A percentile compares a stretch with the other conserved stretches of the same genome.
These are phyloP conservation scores for Iodosphaeria phyllophila DNA, from an alignment of 2,329 filamentous ascomycete species.

Conservation along the genomic window DNA sequence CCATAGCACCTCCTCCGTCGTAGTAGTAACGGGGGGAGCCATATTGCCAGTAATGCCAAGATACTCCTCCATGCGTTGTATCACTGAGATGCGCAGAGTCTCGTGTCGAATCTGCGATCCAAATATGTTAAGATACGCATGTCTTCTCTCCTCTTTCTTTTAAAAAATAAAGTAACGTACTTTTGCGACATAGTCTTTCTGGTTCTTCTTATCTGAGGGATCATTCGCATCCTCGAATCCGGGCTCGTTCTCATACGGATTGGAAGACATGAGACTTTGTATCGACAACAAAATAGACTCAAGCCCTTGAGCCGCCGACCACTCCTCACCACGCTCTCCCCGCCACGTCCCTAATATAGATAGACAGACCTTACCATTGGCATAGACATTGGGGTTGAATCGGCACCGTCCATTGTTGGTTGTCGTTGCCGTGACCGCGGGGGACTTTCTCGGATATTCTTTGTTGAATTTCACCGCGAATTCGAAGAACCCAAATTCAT, in stretches of 20 bases:
- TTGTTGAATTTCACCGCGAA: conserved; percentile 61
- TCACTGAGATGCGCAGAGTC: conserved; percentile 67
- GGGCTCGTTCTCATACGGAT: conserved; percentile 92
- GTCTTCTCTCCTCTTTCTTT: not conserved
- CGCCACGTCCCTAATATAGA: conserved; percentile 93
- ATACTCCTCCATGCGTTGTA: conserved; percentile 68
- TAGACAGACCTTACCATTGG: conserved; percentile 80
- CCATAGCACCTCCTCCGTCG: no score
- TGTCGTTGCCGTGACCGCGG: conserved; percentile 48
- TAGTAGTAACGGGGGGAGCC: conserved; percentile 11
- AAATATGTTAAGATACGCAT: conserved; percentile 8
- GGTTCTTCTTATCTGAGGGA: conserved; percentile 50
- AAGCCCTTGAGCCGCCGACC: conserved; percentile 88
- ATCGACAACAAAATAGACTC: conserved; percentile 92
- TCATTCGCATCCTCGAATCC: conserved; percentile 67
- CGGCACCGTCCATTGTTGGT: conserved; percentile 78
- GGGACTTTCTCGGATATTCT: conserved; percentile 64
- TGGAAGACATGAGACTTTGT: conserved; percentile 83
- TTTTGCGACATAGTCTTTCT: conserved; percentile 63
- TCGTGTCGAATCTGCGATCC: conserved; percentile 65
- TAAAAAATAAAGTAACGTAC: conserved; percentile 24
- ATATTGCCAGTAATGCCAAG: conserved; percentile 41
- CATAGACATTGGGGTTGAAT: conserved; percentile 96
- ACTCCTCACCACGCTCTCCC: conserved; percentile 77
- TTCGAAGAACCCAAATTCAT: conserved; percentile 97